Evolutionary conservation across 2,329 filamentous ascomycete species (phyloP).

Genomic region (Westerdykella aurantiaca): DNA sequence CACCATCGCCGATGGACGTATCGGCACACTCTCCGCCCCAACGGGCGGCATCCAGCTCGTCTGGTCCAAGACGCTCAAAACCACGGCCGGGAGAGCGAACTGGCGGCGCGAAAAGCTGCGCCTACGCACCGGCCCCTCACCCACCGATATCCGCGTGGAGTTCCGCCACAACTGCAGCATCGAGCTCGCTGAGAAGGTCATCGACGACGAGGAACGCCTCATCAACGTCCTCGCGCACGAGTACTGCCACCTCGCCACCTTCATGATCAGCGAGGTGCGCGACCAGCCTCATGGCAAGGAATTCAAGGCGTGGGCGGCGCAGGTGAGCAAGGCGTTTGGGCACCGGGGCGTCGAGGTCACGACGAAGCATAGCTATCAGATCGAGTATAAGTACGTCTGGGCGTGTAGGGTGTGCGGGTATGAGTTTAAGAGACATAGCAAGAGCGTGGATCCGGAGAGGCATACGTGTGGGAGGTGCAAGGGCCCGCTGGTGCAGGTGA

Average conservation of each 20-base stretch:
- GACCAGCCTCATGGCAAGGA: constrained; percentile 75
- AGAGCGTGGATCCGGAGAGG: constrained; percentile 67
- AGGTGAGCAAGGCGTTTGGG: constrained; percentile 54
- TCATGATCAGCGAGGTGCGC: constrained; percentile 72
- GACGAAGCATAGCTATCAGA: constrained; percentile 83
- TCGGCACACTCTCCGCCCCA: constrained; percentile 52
- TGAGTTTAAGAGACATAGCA: constrained; percentile 78
- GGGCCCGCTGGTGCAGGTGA: constrained; percentile 63
- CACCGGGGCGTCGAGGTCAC: constrained; percentile 67
- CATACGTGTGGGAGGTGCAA: constrained; percentile 77
- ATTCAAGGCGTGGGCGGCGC: constrained; percentile 65
- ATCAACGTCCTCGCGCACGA: constrained; percentile 94
- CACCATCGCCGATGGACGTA: constrained; percentile 55
- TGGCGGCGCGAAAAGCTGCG: constrained; percentile 44
- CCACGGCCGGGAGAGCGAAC: constrained; percentile 62
- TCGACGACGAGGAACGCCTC: constrained; percentile 66
- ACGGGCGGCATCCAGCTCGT: constrained; percentile 66
- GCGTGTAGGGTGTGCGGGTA: constrained; percentile 61
- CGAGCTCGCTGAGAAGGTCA: constrained; percentile 83
- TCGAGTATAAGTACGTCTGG: constrained; percentile 92
- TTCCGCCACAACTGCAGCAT: constrained; percentile 64
- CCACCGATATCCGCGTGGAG: constrained; percentile 21
- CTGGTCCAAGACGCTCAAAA: constrained; percentile 75
- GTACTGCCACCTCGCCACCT: constrained; percentile 90
- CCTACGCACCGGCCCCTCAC: constrained; percentile 20